These are phyloP conservation scores for Remersonia thermophila DNA, from an alignment of 2,329 filamentous ascomycete species.

Conservation along the genomic window DNA sequence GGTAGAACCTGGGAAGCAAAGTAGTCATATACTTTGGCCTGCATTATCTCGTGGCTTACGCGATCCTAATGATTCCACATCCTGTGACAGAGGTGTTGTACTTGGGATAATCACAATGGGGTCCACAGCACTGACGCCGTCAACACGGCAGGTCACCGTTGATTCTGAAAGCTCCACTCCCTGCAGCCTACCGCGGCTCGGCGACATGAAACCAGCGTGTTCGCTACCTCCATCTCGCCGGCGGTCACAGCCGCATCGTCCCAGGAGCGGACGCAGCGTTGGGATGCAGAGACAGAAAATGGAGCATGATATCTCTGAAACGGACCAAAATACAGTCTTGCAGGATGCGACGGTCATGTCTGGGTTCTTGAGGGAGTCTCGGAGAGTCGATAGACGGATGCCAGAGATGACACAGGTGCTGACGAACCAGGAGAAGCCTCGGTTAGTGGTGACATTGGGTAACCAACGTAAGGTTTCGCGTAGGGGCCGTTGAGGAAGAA, in stretches of 20 bases:
- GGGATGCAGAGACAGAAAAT: constrained; percentile 7
- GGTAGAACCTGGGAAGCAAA: too few species aligned
- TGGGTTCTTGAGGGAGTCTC: not conserved
- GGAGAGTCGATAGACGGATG: constrained; percentile 1
- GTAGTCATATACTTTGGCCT: not conserved
- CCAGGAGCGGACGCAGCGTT: constrained; percentile 4
- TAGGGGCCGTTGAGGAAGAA: too few species aligned
- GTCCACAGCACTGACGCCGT: too few species aligned
- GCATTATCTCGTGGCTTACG: not conserved
- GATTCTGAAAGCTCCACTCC: too few species aligned
- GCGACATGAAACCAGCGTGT: not conserved
- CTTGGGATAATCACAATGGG: too few species aligned
- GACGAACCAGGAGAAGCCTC: too few species aligned
- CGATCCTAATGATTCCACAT: too few species aligned
- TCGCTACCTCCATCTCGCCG: not conserved
- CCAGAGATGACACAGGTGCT: constrained; percentile 5
- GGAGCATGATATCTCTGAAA: constrained; percentile 4
- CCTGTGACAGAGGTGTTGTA: too few species aligned
- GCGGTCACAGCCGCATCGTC: not conserved
- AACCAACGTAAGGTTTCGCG: too few species aligned
- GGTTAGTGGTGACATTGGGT: too few species aligned
- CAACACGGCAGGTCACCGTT: too few species aligned
- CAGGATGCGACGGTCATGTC: constrained; percentile 1
- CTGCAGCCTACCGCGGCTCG: too few species aligned
- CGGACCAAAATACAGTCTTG: not conserved